A percentile compares a stretch with the other conserved stretches of the same genome.
Evolutionary conservation across 192 early-diverging fungal species (phyloP).

Genomic region (Coemansia sp.): DNA sequence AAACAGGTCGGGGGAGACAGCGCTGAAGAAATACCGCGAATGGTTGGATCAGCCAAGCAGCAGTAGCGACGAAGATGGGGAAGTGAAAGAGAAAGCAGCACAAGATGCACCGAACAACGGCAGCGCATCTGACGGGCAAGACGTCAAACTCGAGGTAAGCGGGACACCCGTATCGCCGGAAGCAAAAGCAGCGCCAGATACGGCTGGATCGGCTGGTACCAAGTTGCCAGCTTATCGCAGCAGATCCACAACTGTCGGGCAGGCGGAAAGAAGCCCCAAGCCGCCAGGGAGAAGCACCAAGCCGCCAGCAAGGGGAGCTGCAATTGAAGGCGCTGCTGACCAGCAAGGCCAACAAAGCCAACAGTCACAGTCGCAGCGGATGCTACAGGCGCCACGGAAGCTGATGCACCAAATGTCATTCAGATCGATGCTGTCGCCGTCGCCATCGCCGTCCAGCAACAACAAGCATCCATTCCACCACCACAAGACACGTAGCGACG

Average conservation of each 20-base stretch:
- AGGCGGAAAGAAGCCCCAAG: neutral
- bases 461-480: neutral
- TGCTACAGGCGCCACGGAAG: slow-evolving; percentile 21
- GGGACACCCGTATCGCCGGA: neutral
- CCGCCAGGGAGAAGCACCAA: neutral
- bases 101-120: too few species aligned
- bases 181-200: too few species aligned
- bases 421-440: slow-evolving; percentile 15
- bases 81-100: neutral
- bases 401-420: slow-evolving; percentile 37
- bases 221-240: neutral
- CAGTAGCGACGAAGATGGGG: neutral
- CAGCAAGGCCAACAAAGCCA: neutral
- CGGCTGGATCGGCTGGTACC: too few species aligned
- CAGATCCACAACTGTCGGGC: neutral
- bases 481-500: neutral
- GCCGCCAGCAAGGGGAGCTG: neutral
- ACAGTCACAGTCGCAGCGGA: neutral
- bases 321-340: neutral
- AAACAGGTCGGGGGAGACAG: neutral
- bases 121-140: too few species aligned
- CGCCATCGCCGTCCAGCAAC: slow-evolving; percentile 1
- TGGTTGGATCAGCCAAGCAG: slow-evolving; percentile 40
- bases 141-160: neutral
- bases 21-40: slow-evolving; percentile 33